Percentiles rank a stretch among this genome's conserved stretches.
phyloP scores from a whole-genome alignment of 176 grass and related monocot genomes.

The Triticum timopheevii region DNA sequence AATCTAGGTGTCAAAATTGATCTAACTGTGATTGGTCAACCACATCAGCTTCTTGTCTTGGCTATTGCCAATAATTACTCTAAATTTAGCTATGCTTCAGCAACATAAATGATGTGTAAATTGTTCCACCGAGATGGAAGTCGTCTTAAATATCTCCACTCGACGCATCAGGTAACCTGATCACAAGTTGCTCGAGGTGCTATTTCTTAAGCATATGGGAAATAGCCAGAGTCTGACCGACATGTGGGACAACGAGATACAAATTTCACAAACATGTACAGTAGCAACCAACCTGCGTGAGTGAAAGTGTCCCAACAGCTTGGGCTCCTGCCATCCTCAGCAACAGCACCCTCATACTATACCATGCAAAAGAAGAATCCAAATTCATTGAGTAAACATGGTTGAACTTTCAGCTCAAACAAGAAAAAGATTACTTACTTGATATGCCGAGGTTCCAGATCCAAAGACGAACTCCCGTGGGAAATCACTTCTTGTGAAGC shows the following conservation, averaged over 20 bases:
- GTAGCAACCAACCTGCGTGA: constrained; percentile 9
- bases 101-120: neutral
- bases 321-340: constrained; percentile 46
- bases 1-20: neutral
- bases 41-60: too few relatives aligned
- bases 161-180: neutral
- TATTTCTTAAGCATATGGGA: neutral
- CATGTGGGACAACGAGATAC: neutral
- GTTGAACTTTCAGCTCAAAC: too few relatives aligned
- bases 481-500: constrained; percentile 40
- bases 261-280: neutral
- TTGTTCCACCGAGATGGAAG: neutral
- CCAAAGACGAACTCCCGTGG: constrained; percentile 44
- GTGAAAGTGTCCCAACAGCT: constrained; percentile 44
- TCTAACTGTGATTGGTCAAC: neutral
- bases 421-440: neutral
- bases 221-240: too few relatives aligned
- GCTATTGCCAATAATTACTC: too few relatives aligned
- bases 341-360: constrained; percentile 46
- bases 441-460: constrained; percentile 39
- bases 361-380: neutral
- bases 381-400: neutral
- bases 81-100: neutral
- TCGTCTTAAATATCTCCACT: neutral
- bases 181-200: neutral